These are phyloP conservation scores for Uncinocarpus reesii DNA, from an alignment of 2,329 filamentous ascomycete species.

Conservation along the genomic window DNA sequence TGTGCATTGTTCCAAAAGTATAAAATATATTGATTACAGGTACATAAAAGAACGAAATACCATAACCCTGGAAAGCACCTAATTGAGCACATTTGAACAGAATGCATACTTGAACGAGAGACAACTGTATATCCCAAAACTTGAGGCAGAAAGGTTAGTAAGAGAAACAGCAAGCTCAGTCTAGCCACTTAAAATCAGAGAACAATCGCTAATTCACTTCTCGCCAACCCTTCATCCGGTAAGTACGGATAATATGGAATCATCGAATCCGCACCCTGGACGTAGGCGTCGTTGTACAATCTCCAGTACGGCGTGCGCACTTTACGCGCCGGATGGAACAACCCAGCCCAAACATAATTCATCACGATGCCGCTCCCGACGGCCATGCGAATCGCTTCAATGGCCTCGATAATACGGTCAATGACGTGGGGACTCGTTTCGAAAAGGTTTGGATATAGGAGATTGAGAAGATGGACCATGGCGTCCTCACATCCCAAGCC, in stretches of 20 bases:
- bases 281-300: constrained; percentile 93
- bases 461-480: constrained; percentile 93
- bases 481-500: constrained; percentile 95
- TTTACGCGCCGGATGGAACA: constrained; percentile 94
- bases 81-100: too few species aligned
- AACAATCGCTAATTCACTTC: constrained; percentile 73
- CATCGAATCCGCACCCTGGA: constrained; percentile 85
- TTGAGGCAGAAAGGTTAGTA: not conserved
- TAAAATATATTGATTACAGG: too few species aligned
- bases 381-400: constrained; percentile 88
- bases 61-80: too few species aligned
- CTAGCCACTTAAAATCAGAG: constrained; percentile 41
- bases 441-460: constrained; percentile 93
- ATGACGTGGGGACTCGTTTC: constrained; percentile 98
- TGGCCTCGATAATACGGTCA: constrained; percentile 92
- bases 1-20: too few species aligned
- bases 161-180: not conserved
- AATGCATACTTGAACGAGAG: too few species aligned
- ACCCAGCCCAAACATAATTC: constrained; percentile 96
- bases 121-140: not conserved
- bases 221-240: constrained; percentile 66
- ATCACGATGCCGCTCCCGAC: constrained; percentile 85
- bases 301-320: constrained; percentile 93
- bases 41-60: too few species aligned
- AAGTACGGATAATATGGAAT: constrained; percentile 90